A percentile compares a stretch with the other conserved stretches of the same genome.
These are phyloP conservation scores for Deakozyma indianensis DNA, from an alignment of 805 yeast species.

Conservation along the genomic window DNA sequence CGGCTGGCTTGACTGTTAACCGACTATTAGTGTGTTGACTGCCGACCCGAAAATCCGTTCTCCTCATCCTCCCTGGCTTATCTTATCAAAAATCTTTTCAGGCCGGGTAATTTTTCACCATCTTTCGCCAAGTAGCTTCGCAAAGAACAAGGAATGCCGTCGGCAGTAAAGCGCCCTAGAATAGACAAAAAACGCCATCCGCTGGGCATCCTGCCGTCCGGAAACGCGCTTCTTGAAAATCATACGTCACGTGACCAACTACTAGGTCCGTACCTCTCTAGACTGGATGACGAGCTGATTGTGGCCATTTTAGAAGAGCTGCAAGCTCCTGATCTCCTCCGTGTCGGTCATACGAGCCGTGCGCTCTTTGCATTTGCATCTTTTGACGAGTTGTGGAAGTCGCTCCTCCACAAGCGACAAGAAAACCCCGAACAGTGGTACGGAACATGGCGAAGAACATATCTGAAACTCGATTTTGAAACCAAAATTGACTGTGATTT, in stretches of 20 bases:
- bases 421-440: conserved; percentile 35
- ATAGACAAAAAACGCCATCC: conserved; percentile 37
- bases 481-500: conserved; percentile 21
- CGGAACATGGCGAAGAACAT: conserved; percentile 70
- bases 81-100: too few species aligned
- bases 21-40: too few species aligned
- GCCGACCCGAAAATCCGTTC: too few species aligned
- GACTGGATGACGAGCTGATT: conserved; percentile 52
- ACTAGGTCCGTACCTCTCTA: conserved; percentile 19
- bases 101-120: too few species aligned
- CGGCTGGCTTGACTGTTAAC: too few species aligned
- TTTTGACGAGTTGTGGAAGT: conserved; percentile 76
- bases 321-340: conserved; percentile 34
- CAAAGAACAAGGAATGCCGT: not conserved
- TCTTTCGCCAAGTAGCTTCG: not conserved
- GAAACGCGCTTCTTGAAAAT: conserved; percentile 39
- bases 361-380: conserved; percentile 56
- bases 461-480: conserved; percentile 19
- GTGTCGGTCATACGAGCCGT: conserved; percentile 46
- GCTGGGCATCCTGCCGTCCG: conserved; percentile 60
- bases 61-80: too few species aligned
- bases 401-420: conserved; percentile 29
- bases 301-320: conserved; percentile 37
- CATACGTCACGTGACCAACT: conserved; percentile 7
- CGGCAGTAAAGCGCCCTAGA: not conserved